These are phyloP conservation scores for Lumnitzera racemosa DNA, from an alignment of 345 rosid genomes.

Conservation along the genomic window DNA sequence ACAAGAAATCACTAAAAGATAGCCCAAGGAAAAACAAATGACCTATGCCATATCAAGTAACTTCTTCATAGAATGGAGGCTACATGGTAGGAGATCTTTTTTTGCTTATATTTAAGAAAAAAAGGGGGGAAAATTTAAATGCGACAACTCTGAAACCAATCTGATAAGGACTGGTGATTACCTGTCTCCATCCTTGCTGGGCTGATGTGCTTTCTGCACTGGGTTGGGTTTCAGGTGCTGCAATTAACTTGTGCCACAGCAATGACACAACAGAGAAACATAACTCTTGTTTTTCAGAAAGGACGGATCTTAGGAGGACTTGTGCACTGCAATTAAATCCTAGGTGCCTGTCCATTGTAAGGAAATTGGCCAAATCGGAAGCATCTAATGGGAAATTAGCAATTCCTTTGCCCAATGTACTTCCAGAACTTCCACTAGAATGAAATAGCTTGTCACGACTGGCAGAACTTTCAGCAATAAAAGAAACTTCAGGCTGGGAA, in stretches of 20 bases:
- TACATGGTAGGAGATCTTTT: too few relatives aligned
- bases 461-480: constrained; percentile 27
- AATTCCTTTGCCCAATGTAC: constrained; percentile 47
- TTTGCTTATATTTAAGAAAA: too few relatives aligned
- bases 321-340: constrained; percentile 82
- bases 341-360: constrained; percentile 79
- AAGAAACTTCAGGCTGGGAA: constrained; percentile 25
- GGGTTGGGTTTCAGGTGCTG: constrained; percentile 85
- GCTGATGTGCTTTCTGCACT: constrained; percentile 94
- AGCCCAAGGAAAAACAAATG: too few relatives aligned
- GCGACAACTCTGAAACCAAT: background rate
- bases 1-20: too few relatives aligned
- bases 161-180: constrained; percentile 15
- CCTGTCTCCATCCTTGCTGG: constrained; percentile 99
- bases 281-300: constrained; percentile 83
- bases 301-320: constrained; percentile 76
- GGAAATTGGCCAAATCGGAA: constrained; percentile 94
- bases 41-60: too few relatives aligned
- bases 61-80: too few relatives aligned
- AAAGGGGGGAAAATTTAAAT: background rate
- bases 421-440: constrained; percentile 42
- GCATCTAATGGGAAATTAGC: constrained; percentile 68
- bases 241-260: constrained; percentile 87
- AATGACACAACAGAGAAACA: constrained; percentile 93
- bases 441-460: constrained; percentile 31